Percentiles rank a stretch among this genome's conserved stretches.
Conservation (phyloP, 2,329 filamentous ascomycete species). For the Fusarium sp. region DNA sequence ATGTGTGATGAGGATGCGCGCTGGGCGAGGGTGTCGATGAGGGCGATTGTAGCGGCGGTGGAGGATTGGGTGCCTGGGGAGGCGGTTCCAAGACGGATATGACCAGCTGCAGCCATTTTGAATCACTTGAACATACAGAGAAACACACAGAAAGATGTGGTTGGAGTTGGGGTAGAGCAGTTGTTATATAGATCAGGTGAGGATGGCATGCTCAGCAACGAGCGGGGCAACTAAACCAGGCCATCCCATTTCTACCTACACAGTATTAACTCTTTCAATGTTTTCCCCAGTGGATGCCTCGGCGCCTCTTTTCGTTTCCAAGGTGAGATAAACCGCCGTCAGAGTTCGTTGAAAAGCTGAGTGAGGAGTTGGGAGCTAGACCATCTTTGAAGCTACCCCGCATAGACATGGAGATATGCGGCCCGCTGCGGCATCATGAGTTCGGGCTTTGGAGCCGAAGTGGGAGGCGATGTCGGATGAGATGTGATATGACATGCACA, state of each 20-base stretch:
- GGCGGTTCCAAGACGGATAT: conserved; percentile 64
- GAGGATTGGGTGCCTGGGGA: conserved; percentile 63
- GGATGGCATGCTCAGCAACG: conserved; percentile 13
- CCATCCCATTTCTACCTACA: not conserved
- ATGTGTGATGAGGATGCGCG: conserved; percentile 65
- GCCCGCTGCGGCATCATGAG: conserved; percentile 3
- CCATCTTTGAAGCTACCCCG: conserved; percentile 19
- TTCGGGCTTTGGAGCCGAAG: conserved; percentile 10
- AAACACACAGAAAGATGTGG: not conserved
- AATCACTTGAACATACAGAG: not conserved
- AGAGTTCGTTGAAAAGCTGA: not conserved
- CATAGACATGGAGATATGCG: not conserved
- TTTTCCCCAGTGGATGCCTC: not conserved
- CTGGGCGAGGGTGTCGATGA: conserved; percentile 70
- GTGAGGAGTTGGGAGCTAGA: conserved; percentile 8
- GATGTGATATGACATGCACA: not conserved
- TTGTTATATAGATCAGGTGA: conserved; percentile 7
- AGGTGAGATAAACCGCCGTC: not conserved
- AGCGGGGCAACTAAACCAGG: conserved; percentile 23
- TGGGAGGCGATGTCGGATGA: conserved; percentile 2
- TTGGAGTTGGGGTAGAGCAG: not conserved
- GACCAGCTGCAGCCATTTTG: conserved; percentile 33
- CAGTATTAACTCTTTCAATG: not conserved
- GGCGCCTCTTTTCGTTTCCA: conserved; percentile 8
- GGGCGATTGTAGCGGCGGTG: conserved; percentile 68